Evolutionary conservation across 2,329 filamentous ascomycete species (phyloP), one percentile per base, ranked within the genome.

Genomic region (Penicillium sp.): DNA sequence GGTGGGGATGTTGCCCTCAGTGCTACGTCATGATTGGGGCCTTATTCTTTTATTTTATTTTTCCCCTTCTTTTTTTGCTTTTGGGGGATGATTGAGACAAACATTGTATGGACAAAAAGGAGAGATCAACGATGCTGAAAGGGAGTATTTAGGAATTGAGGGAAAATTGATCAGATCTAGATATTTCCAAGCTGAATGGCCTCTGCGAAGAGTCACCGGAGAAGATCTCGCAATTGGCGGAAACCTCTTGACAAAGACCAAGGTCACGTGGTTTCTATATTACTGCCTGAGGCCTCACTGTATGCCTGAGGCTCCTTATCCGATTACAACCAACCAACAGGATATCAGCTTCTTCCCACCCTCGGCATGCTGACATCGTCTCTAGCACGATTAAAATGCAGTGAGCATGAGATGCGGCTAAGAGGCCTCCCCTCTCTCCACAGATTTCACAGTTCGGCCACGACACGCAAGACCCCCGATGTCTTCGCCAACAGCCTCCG

Each of bases 401-500:
- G 40, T 59, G 48, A 63, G 48, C 58, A 57, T 56, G 61, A 51
- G 53, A 70, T 69, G 68, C 68, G 58, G 41, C 55, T 57, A 38
- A 46, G 48, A 32, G 43, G 44, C 41, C 45, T 55, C 42, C 50
- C 48, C 56, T 14, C 40, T 41, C 56, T 42, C 54, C 48, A 50
- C 43, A 40, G 48, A 54, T 51, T 64, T 36, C 60, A 58, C 50
- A 39, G 56, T 48, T 46, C 55, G n/a, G 16, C 36, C 24, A 14
- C 50, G 3, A 42, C 21, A 13, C 22, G 45, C 21, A 64, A 67
- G 27, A 54, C 64, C 27, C 43, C 58, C 13, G 57, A 65, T 31
- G 62, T 75, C 31, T 61, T 70, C 50, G 59, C 64, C 27, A 64
- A 68, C 45, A 75, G 70, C 48, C 67, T 76, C 21, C 58, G 60